Evolutionary conservation across 805 yeast genomes (phyloP), one percentile per base, ranked within the genome.

Genomic region (Ogataea philodendri): DNA sequence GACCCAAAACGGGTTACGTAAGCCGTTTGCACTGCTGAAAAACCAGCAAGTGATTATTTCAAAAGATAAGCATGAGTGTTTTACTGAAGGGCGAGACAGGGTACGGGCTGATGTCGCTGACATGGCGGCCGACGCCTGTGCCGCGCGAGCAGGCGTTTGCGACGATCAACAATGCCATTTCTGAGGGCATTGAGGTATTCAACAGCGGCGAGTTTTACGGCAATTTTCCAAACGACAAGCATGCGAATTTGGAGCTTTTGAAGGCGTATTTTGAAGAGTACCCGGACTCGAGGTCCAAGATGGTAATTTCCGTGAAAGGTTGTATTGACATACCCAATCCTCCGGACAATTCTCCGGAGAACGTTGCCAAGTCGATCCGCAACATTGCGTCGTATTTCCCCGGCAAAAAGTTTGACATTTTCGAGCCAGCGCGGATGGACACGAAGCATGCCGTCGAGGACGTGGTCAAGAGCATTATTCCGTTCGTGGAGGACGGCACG

Each of bases 141-240:
- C 70, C 81, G 6, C 57, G 68, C 33, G 76, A 70, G 13, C 64
- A 67, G 35, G 78, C 84, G 3, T 65, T 77, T 41, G 73, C 62
- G 8, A 61, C 74, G 3, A 64, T 87, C 55, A 68, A 74, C 38
- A 62, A 66, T 22, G 80, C 82, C 17, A 55, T 76, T 19, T 65
- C 67, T 18, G 51, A 57, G 41, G 67, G 78, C 43, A 65, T 74
- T 59, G 60, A 59, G 8, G 70, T 81, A 40, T 63, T 84, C 59
- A 85, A 85, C 52, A 78, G 77, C 17, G 93, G 93, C 41, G 93
- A 81, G 50, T 84, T 86, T 53, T 86, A 87, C 50, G 94, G 94
- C 22, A 42, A 59, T 1, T 32, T 42, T 9, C 67, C 69, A 5
- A 60, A 64, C 4, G 54, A 66, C 20, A 62, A 66, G 31, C 49